Evolutionary conservation across 345 rosid genomes (phyloP).

Genomic region (Carallia brachiata): DNA sequence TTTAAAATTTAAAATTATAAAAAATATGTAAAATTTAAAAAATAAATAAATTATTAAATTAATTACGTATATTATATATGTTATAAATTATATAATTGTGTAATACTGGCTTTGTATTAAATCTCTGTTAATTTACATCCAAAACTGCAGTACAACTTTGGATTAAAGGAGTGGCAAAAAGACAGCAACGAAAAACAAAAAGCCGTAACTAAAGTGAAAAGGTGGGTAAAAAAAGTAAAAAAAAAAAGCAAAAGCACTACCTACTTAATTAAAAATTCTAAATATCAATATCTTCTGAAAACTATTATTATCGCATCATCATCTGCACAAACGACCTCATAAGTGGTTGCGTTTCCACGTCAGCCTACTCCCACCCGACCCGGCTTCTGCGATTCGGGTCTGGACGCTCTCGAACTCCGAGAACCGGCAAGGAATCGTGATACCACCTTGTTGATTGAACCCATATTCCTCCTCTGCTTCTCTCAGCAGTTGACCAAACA

Average conservation of each 20-base stretch:
- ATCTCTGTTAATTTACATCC: conserved; percentile 21
- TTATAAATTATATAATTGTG: no score
- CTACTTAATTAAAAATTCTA: conserved; percentile 10
- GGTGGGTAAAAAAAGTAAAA: no score
- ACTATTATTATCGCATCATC: conserved; percentile 28
- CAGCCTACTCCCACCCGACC: conserved; percentile 41
- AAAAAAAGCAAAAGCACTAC: background rate
- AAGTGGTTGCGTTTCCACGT: conserved; percentile 34
- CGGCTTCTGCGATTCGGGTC: conserved; percentile 61
- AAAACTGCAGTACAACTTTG: background rate
- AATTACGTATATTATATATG: no score
- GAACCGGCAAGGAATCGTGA: conserved; percentile 79
- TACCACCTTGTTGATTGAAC: conserved; percentile 74
- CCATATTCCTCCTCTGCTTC: conserved; percentile 86
- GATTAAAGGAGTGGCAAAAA: no score
- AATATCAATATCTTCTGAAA: conserved; percentile 7
- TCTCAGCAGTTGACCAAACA: conserved; percentile 70
- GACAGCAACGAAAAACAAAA: no score
- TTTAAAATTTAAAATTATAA: no score
- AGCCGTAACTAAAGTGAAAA: background rate
- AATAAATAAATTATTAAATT: no score
- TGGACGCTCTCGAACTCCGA: conserved; percentile 83
- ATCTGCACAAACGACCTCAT: background rate
- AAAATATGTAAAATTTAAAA: no score
- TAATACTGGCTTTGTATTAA: no score